Evolutionary conservation across 768 basidiomycete species (phyloP).

Genomic region (Tulasnella calospora): DNA sequence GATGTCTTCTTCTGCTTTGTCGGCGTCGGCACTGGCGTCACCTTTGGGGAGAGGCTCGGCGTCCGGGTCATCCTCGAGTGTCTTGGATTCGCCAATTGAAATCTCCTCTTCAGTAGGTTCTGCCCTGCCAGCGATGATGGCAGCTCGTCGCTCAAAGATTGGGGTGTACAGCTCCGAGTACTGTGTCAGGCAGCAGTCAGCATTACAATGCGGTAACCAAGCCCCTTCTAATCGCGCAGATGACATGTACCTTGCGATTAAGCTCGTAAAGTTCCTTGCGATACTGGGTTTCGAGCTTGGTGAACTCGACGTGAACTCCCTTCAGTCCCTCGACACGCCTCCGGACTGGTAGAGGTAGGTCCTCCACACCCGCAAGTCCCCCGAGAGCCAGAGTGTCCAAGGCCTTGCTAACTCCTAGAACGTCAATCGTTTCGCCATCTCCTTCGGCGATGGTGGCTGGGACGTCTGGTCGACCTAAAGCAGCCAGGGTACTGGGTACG

Average conservation of each 20-base stretch:
- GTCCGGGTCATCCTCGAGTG: slow-evolving; percentile 62
- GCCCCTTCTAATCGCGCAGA: not conserved
- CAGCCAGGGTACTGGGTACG: slow-evolving; percentile 73
- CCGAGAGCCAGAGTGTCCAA: not conserved
- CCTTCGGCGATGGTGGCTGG: slow-evolving; percentile 46
- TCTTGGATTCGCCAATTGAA: slow-evolving; percentile 66
- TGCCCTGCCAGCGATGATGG: slow-evolving; percentile 72
- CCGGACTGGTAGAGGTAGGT: slow-evolving; percentile 73
- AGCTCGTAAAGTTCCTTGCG: slow-evolving; percentile 92
- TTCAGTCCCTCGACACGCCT: slow-evolving; percentile 86
- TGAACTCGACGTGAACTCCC: slow-evolving; percentile 88
- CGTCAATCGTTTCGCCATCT: slow-evolving; percentile 42
- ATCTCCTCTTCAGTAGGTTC: slow-evolving; percentile 77
- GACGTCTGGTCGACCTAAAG: slow-evolving; percentile 61
- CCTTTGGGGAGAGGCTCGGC: slow-evolving; percentile 28
- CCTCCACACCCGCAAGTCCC: slow-evolving; percentile 83
- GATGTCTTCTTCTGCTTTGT: slow-evolving; percentile 32
- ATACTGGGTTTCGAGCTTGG: slow-evolving; percentile 86
- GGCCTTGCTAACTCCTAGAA: slow-evolving; percentile 44
- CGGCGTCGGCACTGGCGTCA: slow-evolving; percentile 33
- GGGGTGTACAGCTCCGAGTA: slow-evolving; percentile 50
- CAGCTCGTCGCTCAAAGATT: slow-evolving; percentile 77
- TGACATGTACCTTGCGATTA: slow-evolving; percentile 77
- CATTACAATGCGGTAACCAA: not conserved
- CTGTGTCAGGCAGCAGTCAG: slow-evolving; percentile 29